Evolutionary conservation across 2,329 filamentous ascomycete species (phyloP), one percentile per base, ranked within the genome.

Genomic region (Gnomoniopsis sp.): DNA sequence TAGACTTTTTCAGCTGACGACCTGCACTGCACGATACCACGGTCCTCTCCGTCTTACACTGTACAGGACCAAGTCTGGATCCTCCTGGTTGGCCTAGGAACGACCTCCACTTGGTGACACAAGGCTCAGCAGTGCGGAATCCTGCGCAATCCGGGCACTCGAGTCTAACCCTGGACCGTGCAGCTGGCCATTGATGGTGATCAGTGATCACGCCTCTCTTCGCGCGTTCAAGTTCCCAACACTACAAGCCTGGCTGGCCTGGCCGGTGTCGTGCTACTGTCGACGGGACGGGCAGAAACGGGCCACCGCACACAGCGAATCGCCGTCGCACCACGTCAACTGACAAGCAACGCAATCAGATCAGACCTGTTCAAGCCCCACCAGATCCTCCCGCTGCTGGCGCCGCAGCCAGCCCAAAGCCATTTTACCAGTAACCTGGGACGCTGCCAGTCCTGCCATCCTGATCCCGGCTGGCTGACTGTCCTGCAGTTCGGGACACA

Each of bases 1-100:
- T 61, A 59, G 52, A 47, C 56, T 55, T 56, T 41, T 55, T 61
- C 59, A 61, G 59, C 59, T 61, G 56, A 43, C 36, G 41, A 59
- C 56, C 59, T 43, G 56, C 53, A 49, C 55, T 51, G 52, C 59
- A 53, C 56, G 49, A 59, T 61, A 23, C 59, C 59, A 49, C 52
- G 56, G 59, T 38, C 38, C 23, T 52, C 19, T 21, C 50, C 44
- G 46, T 46, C 34, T 14, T 12, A 43, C n/a, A 10, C 41, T 44
- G 41, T 19, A 47, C 44, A 46, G 33, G 41, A 59, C 53, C 23
- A 23, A 15, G 21, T 38, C 23, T 22, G 26, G 26, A 36, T n/a
- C 11, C 44, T 44, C 38, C n/a, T 30, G 41, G 19, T 48, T 54
- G 52, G 43, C 43, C 23, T 43, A 10, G 19, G 30, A 54, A 47